phyloP scores from a whole-genome alignment of 805 yeast species.

The Candida palmyrensis region DNA sequence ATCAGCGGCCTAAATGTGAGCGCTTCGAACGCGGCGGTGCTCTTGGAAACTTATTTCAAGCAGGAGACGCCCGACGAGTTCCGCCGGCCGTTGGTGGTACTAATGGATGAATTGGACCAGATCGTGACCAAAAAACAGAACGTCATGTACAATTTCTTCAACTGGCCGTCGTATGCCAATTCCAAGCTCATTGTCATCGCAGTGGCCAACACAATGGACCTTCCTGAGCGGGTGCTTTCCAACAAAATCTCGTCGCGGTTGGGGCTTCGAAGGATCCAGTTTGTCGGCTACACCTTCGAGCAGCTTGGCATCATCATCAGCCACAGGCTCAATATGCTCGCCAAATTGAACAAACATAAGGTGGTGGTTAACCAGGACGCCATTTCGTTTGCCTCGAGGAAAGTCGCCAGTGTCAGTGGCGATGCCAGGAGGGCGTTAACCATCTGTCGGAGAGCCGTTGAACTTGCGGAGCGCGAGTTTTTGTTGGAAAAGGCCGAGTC shows the following conservation, averaged over 20 bases:
- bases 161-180: conserved; percentile 86
- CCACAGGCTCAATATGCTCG: conserved; percentile 53
- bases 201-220: conserved; percentile 95
- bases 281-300: conserved; percentile 79
- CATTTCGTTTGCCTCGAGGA: conserved; percentile 84
- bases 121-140: conserved; percentile 76
- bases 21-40: conserved; percentile 58
- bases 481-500: conserved; percentile 18
- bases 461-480: conserved; percentile 69
- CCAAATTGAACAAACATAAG: conserved; percentile 32
- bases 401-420: conserved; percentile 94
- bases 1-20: conserved; percentile 54
- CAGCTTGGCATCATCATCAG: conserved; percentile 74
- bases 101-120: conserved; percentile 93
- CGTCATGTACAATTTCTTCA: conserved; percentile 92
- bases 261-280: conserved; percentile 82
- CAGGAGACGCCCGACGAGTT: conserved; percentile 22
- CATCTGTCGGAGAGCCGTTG: conserved; percentile 85
- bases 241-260: conserved; percentile 89
- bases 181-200: conserved; percentile 86
- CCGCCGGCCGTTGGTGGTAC: conserved; percentile 59
- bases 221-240: conserved; percentile 83
- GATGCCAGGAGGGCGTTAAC: conserved; percentile 93
- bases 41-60: conserved; percentile 67
- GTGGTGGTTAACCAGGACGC: conserved; percentile 62